Percentiles rank a stretch among this genome's conserved stretches.
Evolutionary conservation across 192 early-diverging fungal genomes (phyloP).

Genomic region (Linderina pennispora): DNA sequence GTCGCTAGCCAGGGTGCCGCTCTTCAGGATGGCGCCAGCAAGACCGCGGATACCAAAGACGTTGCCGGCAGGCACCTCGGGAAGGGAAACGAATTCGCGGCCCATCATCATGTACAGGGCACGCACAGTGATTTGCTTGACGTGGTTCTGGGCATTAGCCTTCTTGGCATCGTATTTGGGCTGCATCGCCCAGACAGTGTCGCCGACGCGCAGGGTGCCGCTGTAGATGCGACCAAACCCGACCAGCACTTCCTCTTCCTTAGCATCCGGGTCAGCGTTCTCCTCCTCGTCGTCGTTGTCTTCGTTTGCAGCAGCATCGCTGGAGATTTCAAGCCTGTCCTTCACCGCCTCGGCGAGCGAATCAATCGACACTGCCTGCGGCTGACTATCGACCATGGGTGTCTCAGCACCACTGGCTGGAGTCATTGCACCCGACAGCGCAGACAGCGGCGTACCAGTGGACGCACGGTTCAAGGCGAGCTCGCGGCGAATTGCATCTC

Average conservation of each 20-base stretch:
- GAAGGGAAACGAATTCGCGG: conserved; percentile 76
- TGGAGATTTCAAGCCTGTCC: conserved; percentile 16
- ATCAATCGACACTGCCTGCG: conserved; percentile 7
- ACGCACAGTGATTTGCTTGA: conserved; percentile 67
- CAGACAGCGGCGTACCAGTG: conserved; percentile 18
- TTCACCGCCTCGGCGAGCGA: conserved; percentile 21
- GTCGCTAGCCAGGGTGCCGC: conserved; percentile 80
- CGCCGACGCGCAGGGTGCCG: conserved; percentile 81
- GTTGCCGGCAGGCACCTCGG: conserved; percentile 89
- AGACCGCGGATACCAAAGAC: conserved; percentile 91
- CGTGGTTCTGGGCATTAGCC: conserved; percentile 45
- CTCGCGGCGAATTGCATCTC: conserved; percentile 46
- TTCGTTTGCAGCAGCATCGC: not conserved
- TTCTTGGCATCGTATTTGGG: conserved; percentile 84
- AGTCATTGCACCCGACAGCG: conserved; percentile 10
- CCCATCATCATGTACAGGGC: conserved; percentile 96
- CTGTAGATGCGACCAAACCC: conserved; percentile 95
- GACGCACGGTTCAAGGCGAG: conserved; percentile 22
- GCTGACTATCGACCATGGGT: conserved; percentile 4
- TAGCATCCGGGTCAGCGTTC: conserved; percentile 19
- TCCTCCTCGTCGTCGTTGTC: conserved; percentile 15
- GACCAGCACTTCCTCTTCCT: conserved; percentile 63
- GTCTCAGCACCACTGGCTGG: conserved; percentile 24
- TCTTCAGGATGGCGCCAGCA: conserved; percentile 89
- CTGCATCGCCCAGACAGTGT: conserved; percentile 80